Evolutionary conservation across 371 early-diverging fungal genomes (phyloP).

Genomic region (Rhizopus delemar): DNA sequence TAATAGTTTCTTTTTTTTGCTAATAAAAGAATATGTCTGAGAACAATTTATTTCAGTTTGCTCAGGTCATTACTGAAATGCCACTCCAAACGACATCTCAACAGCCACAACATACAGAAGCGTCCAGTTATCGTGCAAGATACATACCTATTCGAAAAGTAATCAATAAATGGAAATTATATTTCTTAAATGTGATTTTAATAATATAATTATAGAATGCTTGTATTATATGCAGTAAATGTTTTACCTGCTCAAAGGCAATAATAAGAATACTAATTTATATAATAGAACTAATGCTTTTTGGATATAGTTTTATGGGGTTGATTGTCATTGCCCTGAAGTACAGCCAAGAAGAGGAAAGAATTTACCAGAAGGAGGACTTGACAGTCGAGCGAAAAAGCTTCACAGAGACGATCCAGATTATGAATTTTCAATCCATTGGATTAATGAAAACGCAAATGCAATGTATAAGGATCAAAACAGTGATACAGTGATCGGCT

Average conservation of each 20-base stretch:
- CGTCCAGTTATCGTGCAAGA: constrained; percentile 13
- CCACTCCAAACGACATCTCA: constrained; percentile 19
- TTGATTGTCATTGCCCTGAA: constrained; percentile 46
- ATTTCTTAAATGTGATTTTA: background rate
- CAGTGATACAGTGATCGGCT: constrained; percentile 29
- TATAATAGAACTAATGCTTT: background rate
- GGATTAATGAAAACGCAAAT: constrained; percentile 50
- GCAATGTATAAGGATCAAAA: constrained; percentile 35
- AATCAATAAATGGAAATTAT: constrained; percentile 1
- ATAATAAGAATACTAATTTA: constrained; percentile 2
- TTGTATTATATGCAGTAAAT: constrained; percentile 51
- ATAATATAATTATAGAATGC: constrained; percentile 40
- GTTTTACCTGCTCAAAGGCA: constrained; percentile 56
- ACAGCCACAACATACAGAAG: constrained; percentile 7
- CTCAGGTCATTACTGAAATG: constrained; percentile 41
- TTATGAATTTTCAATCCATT: constrained; percentile 50
- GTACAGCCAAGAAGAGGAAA: constrained; percentile 53
- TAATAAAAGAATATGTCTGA: constrained; percentile 29
- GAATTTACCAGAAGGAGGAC: constrained; percentile 46
- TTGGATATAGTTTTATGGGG: constrained; percentile 39
- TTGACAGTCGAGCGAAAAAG: constrained; percentile 55
- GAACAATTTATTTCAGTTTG: constrained; percentile 49
- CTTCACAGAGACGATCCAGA: constrained; percentile 48
- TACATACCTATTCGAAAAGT: constrained; percentile 38
- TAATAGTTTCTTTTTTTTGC: background rate